Base-by-base conservation (phyloP, 805 yeast genomes). In the Teunomyces pallodes region DNA sequence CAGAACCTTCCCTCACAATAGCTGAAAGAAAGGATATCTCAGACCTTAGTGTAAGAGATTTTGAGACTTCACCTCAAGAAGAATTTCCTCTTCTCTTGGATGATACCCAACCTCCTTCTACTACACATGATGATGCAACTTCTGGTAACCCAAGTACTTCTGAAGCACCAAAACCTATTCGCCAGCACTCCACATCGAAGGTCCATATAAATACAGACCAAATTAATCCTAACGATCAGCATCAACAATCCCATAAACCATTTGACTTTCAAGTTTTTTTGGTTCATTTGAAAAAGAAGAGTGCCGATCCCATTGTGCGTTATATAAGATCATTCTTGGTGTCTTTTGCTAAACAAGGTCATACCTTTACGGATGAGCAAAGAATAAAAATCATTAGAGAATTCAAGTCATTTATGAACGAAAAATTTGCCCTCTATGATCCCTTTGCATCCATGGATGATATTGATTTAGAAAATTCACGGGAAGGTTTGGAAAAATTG, bases 401-500 rank as follows among this genome's bases (percentile, higher is more conserved):
- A 59, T 94, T 95, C 69, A 83, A 86, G 57, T 58, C 55, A 0
- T 91, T 91, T 61, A 82, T 91, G 46, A 79, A 76, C 47, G 82
- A 76, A 13, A 86, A 86, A 59, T 79, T 88, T 66, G 53, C 65
- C 2, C 62, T 72, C 12, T 83, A 74, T 57, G 86, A 86, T 52
- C 97, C 97, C 1, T 92, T 94, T 64, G 76, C 81, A 17, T 69
- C 80, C 2, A 76, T 89, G 72, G 72, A 66, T 38, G 82, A 81
- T 13, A 79, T 75, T 2, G 73, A 74, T 16, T 68, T 87, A 44
- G 82, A 76, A 33, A 90, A 91, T 60, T 84, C 96, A 2, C 72
- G 84, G 54, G 97, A 90, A 57, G 99, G 99, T 0, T 75, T 94
- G 57, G 99, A 94, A 65, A 94, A 94, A 64, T 75, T 94, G 38